Evolutionary conservation across 495 filamentous ascomycete genomes (phyloP).

Genomic region (Friedmanniomyces simplex): DNA sequence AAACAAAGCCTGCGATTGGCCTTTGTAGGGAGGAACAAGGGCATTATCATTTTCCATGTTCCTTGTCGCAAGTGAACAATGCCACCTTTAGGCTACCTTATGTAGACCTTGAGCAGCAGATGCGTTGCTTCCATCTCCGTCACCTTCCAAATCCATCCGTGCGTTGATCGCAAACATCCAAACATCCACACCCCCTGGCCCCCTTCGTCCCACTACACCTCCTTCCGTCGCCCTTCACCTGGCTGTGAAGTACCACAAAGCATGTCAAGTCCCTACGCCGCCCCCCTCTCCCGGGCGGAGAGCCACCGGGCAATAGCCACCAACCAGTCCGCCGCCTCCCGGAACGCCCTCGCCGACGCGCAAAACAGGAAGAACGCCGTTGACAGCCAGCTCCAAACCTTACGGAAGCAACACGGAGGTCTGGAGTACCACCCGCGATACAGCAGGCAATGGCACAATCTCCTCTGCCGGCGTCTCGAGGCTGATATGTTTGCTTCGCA

Average conservation of each 20-base stretch:
- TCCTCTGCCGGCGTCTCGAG: neutral
- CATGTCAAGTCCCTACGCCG: neutral
- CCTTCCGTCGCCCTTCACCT: neutral
- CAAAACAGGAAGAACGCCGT: neutral
- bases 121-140: neutral
- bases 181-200: too few relatives aligned
- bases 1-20: too few relatives aligned
- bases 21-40: too few relatives aligned
- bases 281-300: neutral
- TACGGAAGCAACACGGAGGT: neutral
- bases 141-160: neutral
- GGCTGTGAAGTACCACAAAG: neutral
- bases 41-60: too few relatives aligned
- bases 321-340: neutral
- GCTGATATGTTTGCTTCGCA: neutral
- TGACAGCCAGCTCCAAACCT: neutral
- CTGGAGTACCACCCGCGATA: neutral
- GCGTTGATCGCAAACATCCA: neutral
- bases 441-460: neutral
- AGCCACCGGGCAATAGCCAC: neutral
- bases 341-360: neutral
- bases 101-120: neutral
- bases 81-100: neutral
- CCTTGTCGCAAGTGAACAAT: neutral
- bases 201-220: too few relatives aligned